phyloP scores from a whole-genome alignment of 768 basidiomycete genomes.

The Auriscalpium microsporum region DNA sequence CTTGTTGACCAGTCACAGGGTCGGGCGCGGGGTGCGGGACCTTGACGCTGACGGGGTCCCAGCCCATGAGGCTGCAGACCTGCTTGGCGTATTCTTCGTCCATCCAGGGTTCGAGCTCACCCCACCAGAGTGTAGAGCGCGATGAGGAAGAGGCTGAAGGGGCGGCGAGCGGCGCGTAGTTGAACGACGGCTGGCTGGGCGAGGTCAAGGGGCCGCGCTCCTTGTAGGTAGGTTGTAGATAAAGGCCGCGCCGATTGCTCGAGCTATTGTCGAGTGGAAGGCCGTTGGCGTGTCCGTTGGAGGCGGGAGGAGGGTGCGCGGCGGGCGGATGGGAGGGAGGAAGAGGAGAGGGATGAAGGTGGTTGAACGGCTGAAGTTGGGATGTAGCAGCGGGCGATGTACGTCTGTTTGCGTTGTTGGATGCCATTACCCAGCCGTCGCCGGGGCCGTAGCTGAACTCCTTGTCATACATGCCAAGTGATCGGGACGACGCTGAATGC shows the following conservation, averaged over 20 bases:
- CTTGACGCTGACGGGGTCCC: conserved; percentile 71
- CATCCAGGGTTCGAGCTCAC: conserved; percentile 93
- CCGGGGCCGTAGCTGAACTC: conserved; percentile 24
- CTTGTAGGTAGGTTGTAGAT: conserved; percentile 24
- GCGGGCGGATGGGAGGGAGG: conserved; percentile 27
- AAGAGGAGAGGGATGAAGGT: conserved; percentile 17
- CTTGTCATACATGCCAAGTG: conserved; percentile 30
- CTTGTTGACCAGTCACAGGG: conserved; percentile 47
- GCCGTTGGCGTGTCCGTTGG: conserved; percentile 17
- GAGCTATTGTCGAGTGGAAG: conserved; percentile 2
- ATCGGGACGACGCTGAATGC: conserved; percentile 25
- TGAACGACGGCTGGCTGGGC: conserved; percentile 18
- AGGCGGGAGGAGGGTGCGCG: conserved; percentile 12
- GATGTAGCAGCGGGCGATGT: conserved; percentile 11
- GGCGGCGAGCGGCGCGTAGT: conserved; percentile 20
- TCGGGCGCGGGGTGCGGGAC: conserved; percentile 59
- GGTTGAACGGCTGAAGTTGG: conserved; percentile 35
- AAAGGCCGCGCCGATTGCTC: conserved; percentile 6
- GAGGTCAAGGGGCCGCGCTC: conserved; percentile 19
- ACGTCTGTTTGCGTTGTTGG: conserved; percentile 25
- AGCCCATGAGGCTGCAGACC: conserved; percentile 79
- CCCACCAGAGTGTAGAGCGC: conserved; percentile 73
- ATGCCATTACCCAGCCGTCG: conserved; percentile 24
- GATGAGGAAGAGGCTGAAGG: conserved; percentile 23
- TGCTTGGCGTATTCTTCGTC: conserved; percentile 91